Evolutionary conservation across 371 early-diverging fungal species (phyloP), one percentile per base, ranked within the genome.

Genomic region (Encephalitozoon hellem): DNA sequence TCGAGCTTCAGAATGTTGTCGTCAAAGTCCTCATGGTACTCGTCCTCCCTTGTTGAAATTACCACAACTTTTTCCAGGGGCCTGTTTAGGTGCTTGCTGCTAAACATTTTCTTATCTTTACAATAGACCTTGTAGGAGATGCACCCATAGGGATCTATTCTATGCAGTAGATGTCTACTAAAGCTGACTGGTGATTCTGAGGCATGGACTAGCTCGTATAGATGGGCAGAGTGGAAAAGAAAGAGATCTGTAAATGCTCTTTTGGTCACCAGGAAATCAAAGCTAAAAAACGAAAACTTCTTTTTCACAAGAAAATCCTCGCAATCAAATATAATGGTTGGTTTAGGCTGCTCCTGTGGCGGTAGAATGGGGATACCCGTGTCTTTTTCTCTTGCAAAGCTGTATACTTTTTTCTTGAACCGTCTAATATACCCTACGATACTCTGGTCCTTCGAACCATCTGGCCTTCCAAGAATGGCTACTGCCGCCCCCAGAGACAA

Each of bases 191-290:
- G 9, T n/a, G 52, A 41, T 30, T 55, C 54, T 4, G 74, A 66
- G n/a, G 67, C 66, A 41, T 54, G 53, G 9, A 67, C 26, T 11
- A 74, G 23, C 43, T 74, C 74, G 53, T 74, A 74, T 18, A 74
- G 26, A 34, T 66, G 59, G 21, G 59, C 74, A 15, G 43, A 4
- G 52, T 74, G 53, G 42, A 74, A 74, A 39, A 74, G 52, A 74
- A 74, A 74, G 39, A 55, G 66, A 41, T 74, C 74, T 18, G 67
- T 28, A 55, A 52, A 74, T 43, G 45, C 23, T 15, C 67, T 30
- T 34, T 51, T 67, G 42, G 38, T 41, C 2, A 67, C 53, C 4
- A 53, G 23, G 30, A 34, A 66, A 41, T 67, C 47, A 23, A 74
- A 25, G 3, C 49, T 67, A 30, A 54, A 67, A 51, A 51, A 38